phyloP scores from a whole-genome alignment of 129 eudicot species.

The Sambucus nigra region DNA sequence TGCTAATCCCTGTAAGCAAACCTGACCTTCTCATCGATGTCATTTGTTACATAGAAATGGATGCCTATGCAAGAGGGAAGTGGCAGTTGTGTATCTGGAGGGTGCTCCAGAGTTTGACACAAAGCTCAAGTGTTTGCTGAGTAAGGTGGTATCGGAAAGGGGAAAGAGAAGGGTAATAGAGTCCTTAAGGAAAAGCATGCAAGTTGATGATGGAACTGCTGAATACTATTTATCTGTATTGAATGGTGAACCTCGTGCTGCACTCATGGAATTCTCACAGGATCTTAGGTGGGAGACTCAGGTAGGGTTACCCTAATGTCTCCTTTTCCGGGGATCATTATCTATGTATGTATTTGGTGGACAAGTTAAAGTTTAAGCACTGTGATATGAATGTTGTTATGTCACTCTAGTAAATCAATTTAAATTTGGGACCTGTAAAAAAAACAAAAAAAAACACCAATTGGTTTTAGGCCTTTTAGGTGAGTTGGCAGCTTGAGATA shows the following conservation, averaged over 20 bases:
- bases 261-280: constrained; percentile 67
- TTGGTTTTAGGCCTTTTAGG: no score
- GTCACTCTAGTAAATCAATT: no score
- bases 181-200: constrained; percentile 89
- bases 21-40: constrained; percentile 55
- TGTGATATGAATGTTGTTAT: no score
- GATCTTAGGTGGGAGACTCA: constrained; percentile 89
- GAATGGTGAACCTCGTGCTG: constrained; percentile 92
- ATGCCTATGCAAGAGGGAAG: constrained; percentile 89
- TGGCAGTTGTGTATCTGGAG: constrained; percentile 85
- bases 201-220: constrained; percentile 93
- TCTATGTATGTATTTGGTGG: no score
- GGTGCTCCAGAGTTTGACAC: constrained; percentile 65
- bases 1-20: constrained; percentile 65
- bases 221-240: constrained; percentile 79
- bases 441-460: no score
- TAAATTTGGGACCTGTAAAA: no score
- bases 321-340: no score
- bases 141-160: constrained; percentile 37
- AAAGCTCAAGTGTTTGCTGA: constrained; percentile 19
- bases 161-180: constrained; percentile 67
- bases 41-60: constrained; percentile 87
- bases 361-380: no score
- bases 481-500: no score
- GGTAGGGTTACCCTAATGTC: constrained; percentile 28